Evolutionary conservation across 2,329 filamentous ascomycete species (phyloP), one percentile per base, ranked within the genome.

Genomic region (Microcera coccophila): DNA sequence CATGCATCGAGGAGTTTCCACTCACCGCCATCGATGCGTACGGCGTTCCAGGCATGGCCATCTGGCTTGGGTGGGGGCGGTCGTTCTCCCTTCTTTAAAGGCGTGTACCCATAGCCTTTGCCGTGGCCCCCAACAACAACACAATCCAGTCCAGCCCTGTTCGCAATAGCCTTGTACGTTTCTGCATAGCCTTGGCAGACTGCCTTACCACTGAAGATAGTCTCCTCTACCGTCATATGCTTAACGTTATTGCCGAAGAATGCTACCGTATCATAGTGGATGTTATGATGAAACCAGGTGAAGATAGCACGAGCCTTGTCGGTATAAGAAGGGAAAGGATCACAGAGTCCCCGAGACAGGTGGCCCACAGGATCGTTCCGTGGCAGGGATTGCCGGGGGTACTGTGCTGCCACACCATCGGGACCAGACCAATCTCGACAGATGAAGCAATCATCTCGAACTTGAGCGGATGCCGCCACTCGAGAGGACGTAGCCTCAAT

Each of bases 231-330:
- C 0, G 81, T 84, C 32, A 81, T 82, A 7, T 77, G 72, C 49
- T 81, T 75, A 22, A 95, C 71, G 36, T 72, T 81, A 26, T 82
- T 79, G 43, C 75, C 79, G 60, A 94, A 94, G 69, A 96, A 95
- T 18, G 83, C 78, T 19, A 79, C 75, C 0, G 82, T 81, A 61
- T 97, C 88, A 62, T 97, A 98, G 36, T 75, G 76, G 44, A 98
- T 83, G 57, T 97, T 97, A 65, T 97, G 84, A 66, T 97, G 91
- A 31, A 90, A 81, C 93, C 93, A 98, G 1, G 87, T 88, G 62
- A 97, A 97, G 46, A 98, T 87, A 2, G 82, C 89, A 20, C 93
- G 79, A 3, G 93, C 91, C 69, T 96, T 96, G 65, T 97, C 91
- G 0, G 91, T 95, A 2, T 73, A 69, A 1, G 88, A 95, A 1